Evolutionary conservation across 768 basidiomycete species (phyloP).

Genomic region (Cubamyces sp.): DNA sequence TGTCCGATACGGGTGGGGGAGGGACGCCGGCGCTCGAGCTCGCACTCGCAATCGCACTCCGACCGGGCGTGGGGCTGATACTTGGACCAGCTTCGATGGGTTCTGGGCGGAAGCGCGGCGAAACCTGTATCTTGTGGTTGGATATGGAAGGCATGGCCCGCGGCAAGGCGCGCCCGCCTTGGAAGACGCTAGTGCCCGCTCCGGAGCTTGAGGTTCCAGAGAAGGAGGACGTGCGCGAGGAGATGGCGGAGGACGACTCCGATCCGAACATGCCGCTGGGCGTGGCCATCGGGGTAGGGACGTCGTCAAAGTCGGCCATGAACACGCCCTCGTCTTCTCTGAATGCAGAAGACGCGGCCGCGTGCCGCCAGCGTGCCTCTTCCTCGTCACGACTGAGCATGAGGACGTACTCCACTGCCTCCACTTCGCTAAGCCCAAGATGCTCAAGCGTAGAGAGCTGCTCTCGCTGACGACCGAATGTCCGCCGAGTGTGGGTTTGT

Average conservation of each 20-base stretch:
- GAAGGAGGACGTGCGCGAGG: slow-evolving; percentile 16
- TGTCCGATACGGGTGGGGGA: slow-evolving; percentile 26
- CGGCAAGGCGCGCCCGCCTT: slow-evolving; percentile 35
- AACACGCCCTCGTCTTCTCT: slow-evolving; percentile 58
- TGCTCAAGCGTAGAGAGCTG: slow-evolving; percentile 58
- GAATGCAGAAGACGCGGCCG: slow-evolving; percentile 10
- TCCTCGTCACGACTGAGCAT: slow-evolving; percentile 88
- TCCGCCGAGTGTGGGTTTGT: slow-evolving; percentile 39
- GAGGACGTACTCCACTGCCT: slow-evolving; percentile 77
- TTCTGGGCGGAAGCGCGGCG: slow-evolving; percentile 52
- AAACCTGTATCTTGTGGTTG: slow-evolving; percentile 59
- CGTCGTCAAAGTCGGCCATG: slow-evolving; percentile 56
- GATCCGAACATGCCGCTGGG: slow-evolving; percentile 30
- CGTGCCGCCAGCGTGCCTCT: slow-evolving; percentile 30
- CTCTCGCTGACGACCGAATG: slow-evolving; percentile 55
- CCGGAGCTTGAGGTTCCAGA: slow-evolving; percentile 14
- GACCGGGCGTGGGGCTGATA: slow-evolving; percentile 30
- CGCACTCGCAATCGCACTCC: slow-evolving; percentile 16
- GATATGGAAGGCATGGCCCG: slow-evolving; percentile 40
- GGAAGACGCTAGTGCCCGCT: slow-evolving; percentile 15
- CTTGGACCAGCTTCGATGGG: slow-evolving; percentile 56
- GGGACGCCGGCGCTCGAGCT: slow-evolving; percentile 17
- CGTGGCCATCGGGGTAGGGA: slow-evolving; percentile 33
- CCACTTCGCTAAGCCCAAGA: slow-evolving; percentile 75
- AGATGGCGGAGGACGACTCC: slow-evolving; percentile 20